Evolutionary conservation across 1,139 yeast species (phyloP).

Genomic region (Chernovozyma aurita): DNA sequence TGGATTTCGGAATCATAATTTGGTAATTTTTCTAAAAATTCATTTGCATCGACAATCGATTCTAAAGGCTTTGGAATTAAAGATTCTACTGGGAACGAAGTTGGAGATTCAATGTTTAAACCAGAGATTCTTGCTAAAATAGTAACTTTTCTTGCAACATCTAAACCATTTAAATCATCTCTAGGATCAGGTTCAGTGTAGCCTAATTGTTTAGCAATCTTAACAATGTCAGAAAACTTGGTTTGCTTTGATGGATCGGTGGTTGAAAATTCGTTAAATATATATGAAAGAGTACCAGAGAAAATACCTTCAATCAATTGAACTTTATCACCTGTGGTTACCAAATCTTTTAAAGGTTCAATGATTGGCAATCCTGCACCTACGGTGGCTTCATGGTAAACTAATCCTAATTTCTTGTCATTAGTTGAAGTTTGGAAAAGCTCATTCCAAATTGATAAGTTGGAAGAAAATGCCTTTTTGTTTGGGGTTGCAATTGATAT

Average conservation of each 20-base stretch:
- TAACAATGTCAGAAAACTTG: constrained; percentile 86
- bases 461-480: constrained; percentile 94
- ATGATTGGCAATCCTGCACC: constrained; percentile 97
- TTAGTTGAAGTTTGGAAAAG: constrained; percentile 55
- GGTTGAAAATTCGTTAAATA: constrained; percentile 88
- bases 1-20: constrained; percentile 77
- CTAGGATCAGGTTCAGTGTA: constrained; percentile 99
- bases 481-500: constrained; percentile 96
- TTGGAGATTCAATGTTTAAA: constrained; percentile 77
- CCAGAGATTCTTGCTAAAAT: constrained; percentile 93
- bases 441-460: constrained; percentile 67
- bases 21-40: constrained; percentile 77
- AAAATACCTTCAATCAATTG: constrained; percentile 92
- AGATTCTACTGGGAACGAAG: constrained; percentile 93
- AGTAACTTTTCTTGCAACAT: constrained; percentile 96
- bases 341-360: constrained; percentile 80
- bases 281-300: constrained; percentile 94
- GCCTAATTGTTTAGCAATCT: constrained; percentile 83
- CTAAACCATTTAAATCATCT: constrained; percentile 95
- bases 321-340: constrained; percentile 88
- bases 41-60: constrained; percentile 64
- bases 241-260: constrained; percentile 49
- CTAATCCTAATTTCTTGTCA: constrained; percentile 80
- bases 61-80: constrained; percentile 86
- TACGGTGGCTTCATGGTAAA: constrained; percentile 97